A percentile compares a stretch with the other conserved stretches of the same genome.
These are phyloP conservation scores for Silene uniflora DNA, from an alignment of 148 eudicot species.

Conservation along the genomic window DNA sequence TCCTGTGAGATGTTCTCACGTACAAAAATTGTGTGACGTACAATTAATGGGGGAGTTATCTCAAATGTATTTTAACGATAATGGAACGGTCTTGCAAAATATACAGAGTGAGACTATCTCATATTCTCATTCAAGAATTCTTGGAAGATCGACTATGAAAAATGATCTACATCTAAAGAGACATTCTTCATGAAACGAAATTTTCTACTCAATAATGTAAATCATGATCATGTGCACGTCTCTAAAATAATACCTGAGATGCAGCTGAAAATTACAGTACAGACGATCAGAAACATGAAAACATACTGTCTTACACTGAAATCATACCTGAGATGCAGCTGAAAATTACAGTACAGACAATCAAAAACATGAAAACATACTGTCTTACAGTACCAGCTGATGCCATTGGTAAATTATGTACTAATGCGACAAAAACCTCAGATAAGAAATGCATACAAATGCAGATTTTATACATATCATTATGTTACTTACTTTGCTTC, in stretches of 20 bases:
- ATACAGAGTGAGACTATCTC: not conserved
- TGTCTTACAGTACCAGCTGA: conserved; percentile 15
- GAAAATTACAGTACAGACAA: conserved; percentile 23
- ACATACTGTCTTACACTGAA: conserved; percentile 22
- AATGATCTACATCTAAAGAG: too few species aligned
- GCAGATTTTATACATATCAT: conserved; percentile 6
- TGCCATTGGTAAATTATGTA: conserved; percentile 29
- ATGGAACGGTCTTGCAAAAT: too few species aligned
- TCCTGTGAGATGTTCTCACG: not conserved
- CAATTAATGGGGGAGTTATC: too few species aligned
- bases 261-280: conserved; percentile 16
- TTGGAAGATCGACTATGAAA: too few species aligned
- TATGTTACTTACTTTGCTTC: not conserved
- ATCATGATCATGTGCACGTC: not conserved
- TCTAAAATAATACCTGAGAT: conserved; percentile 28
- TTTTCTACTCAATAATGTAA: too few species aligned
- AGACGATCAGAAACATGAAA: conserved; percentile 28
- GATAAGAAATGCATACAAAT: not conserved
- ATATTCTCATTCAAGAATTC: not conserved
- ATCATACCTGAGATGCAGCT: conserved; percentile 34
- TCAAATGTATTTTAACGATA: too few species aligned
- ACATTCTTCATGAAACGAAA: not conserved
- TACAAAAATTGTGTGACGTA: not conserved
- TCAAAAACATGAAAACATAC: conserved; percentile 25
- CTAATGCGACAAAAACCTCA: not conserved